Evolutionary conservation across 805 yeast species (phyloP).

Genomic region (Kregervanrija fluxuum): DNA sequence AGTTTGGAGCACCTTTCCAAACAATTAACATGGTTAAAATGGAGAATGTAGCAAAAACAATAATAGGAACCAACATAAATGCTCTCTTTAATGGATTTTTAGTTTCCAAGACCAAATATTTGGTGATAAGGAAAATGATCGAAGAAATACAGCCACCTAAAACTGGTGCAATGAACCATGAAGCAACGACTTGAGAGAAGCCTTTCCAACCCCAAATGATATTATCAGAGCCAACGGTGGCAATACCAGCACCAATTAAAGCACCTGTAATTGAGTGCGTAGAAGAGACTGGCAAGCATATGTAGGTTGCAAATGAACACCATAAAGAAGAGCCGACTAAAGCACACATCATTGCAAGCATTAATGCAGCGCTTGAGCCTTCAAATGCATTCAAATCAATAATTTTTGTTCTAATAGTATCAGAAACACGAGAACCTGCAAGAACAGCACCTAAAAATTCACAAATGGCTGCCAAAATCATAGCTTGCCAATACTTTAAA

Average conservation of each 20-base stretch:
- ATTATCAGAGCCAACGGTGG: conserved; percentile 55
- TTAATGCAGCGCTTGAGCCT: conserved; percentile 58
- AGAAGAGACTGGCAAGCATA: conserved; percentile 77
- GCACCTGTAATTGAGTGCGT: conserved; percentile 78
- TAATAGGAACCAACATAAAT: conserved; percentile 48
- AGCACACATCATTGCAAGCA: conserved; percentile 73
- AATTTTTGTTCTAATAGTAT: conserved; percentile 62
- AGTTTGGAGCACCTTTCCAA: conserved; percentile 74
- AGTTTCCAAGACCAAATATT: conserved; percentile 54
- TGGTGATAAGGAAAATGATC: conserved; percentile 50
- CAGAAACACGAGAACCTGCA: conserved; percentile 69
- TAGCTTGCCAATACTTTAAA: conserved; percentile 67
- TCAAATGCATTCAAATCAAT: conserved; percentile 43
- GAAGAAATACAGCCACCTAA: conserved; percentile 61
- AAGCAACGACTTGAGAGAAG: conserved; percentile 64
- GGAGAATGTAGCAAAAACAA: conserved; percentile 53
- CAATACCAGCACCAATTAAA: conserved; percentile 67
- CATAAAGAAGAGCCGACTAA: conserved; percentile 65
- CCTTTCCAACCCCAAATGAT: conserved; percentile 75
- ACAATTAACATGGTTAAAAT: conserved; percentile 70
- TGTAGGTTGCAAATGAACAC: conserved; percentile 57
- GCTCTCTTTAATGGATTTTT: conserved; percentile 49
- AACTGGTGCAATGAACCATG: conserved; percentile 74
- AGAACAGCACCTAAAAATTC: conserved; percentile 71
- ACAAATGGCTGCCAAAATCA: conserved; percentile 61